A percentile compares a stretch with the other conserved stretches of the same genome.
phyloP scores from a whole-genome alignment of 495 filamentous ascomycete species.

The Diplogelasinospora grovesii region DNA sequence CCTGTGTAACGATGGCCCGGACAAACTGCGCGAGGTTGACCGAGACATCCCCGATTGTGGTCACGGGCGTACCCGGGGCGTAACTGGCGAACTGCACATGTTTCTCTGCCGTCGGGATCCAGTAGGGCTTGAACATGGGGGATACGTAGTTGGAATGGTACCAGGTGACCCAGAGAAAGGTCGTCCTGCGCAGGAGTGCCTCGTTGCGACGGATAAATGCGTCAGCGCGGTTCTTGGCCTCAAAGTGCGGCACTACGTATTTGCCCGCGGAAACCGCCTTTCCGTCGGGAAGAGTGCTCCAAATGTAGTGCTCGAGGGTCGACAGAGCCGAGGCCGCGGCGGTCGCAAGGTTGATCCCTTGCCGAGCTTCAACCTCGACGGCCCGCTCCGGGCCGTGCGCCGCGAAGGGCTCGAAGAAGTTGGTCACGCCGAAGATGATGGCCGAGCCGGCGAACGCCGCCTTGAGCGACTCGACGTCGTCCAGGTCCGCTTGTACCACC shows the following conservation, averaged over 20 bases:
- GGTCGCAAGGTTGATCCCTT: constrained; percentile 53
- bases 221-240: constrained; percentile 32
- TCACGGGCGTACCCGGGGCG: constrained; percentile 24
- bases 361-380: constrained; percentile 43
- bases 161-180: constrained; percentile 33
- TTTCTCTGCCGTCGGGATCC: constrained; percentile 20
- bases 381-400: constrained; percentile 27
- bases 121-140: constrained; percentile 29
- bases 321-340: constrained; percentile 36
- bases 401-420: constrained; percentile 43
- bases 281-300: constrained; percentile 31
- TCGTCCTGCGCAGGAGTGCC: constrained; percentile 27
- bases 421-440: constrained; percentile 54
- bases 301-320: constrained; percentile 46
- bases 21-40: constrained; percentile 35
- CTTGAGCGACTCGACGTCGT: constrained; percentile 40
- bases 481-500: constrained; percentile 43
- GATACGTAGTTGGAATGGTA: constrained; percentile 27
- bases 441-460: constrained; percentile 46
- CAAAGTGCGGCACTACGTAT: constrained; percentile 32
- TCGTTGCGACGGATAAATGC: constrained; percentile 28
- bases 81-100: constrained; percentile 30
- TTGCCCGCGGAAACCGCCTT: constrained; percentile 21
- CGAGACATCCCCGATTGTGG: constrained; percentile 30
- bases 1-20: constrained; percentile 30